Evolutionary conservation across 345 rosid species (phyloP), one percentile per base, ranked within the genome.

Genomic region (Lumnitzera racemosa): DNA sequence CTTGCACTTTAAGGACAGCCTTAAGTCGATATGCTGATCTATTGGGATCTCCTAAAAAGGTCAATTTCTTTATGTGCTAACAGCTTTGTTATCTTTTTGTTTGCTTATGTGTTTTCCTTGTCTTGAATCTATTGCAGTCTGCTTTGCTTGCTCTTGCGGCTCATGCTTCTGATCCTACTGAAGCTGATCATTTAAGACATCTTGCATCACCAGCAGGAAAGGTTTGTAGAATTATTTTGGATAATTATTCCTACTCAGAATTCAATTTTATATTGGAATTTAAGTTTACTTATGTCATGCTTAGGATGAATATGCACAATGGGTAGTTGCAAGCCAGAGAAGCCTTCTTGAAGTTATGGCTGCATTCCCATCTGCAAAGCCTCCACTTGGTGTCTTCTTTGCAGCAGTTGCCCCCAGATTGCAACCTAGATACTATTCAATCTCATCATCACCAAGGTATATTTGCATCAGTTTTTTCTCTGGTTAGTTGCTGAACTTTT

Each of bases 271-370:
- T 4, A 4, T 36, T 36, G 9, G 10, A 4, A 1, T 5, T 36
- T 36, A 36, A 36, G 9, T 36, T 36, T 36, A 36, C 43, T 15
- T 58, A 48, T 29, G 5, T 8, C 20, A 20, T 64, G 16, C 56
- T 46, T 75, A 94, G 99, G 97, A 94, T 71, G 95, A 94, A 68
- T 94, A 94, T 70, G 80, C 97, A 43, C 83, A 94, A 69, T 90
- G 91, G 96, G 68, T 94, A 25, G 81, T 80, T 64, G 85, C 86
- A 49, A 79, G 78, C 72, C 97, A 90, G 76, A 90, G 96, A 78
- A 94, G 99, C 75, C 92, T 94, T 48, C 90, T 90, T 55, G 97
- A 94, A 75, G 96, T 94, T 64, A 80, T 94, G 99, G 86, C 92
- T 55, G 95, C 78, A 77, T 94, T 88, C 61, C 96, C 89, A 57